phyloP scores from a whole-genome alignment of 2,329 filamentous ascomycete genomes.

The Paramyrothecium sp. region DNA sequence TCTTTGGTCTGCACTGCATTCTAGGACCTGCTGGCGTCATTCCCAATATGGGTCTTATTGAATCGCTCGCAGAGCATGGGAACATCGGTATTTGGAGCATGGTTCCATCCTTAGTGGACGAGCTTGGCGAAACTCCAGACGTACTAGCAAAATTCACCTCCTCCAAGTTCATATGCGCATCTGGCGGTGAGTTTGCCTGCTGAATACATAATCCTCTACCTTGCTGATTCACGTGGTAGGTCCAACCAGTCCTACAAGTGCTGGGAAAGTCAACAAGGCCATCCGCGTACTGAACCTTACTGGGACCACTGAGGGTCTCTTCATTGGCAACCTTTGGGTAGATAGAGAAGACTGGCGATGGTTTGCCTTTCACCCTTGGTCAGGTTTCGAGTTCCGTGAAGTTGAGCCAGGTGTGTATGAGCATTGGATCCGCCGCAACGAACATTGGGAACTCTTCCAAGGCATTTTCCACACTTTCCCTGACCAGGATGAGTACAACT shows the following conservation, averaged over 20 bases:
- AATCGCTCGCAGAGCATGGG: constrained; percentile 26
- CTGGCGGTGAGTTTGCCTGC: constrained; percentile 19
- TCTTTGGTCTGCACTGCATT: constrained; percentile 32
- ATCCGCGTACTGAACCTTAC: constrained; percentile 30
- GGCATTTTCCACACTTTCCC: constrained; percentile 32
- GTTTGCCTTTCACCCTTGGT: constrained; percentile 30
- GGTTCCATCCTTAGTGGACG: constrained; percentile 33
- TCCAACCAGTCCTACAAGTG: constrained; percentile 25
- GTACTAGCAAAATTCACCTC: constrained; percentile 25
- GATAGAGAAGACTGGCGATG: constrained; percentile 26
- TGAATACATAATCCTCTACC: not conserved
- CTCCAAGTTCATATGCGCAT: constrained; percentile 34
- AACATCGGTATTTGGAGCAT: constrained; percentile 37
- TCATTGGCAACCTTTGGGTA: constrained; percentile 28
- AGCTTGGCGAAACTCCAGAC: constrained; percentile 26
- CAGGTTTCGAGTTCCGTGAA: constrained; percentile 31
- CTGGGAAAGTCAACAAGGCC: constrained; percentile 26
- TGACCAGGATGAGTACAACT: constrained; percentile 20
- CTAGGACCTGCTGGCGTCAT: constrained; percentile 31
- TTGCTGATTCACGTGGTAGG: constrained; percentile 1
- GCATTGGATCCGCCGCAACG: constrained; percentile 29
- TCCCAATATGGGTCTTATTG: constrained; percentile 32
- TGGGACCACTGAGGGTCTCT: constrained; percentile 30
- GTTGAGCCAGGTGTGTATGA: constrained; percentile 25
- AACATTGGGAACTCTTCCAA: constrained; percentile 24